Evolutionary conservation across 2,329 filamentous ascomycete species (phyloP).

Genomic region (Nannizzia gypsea): DNA sequence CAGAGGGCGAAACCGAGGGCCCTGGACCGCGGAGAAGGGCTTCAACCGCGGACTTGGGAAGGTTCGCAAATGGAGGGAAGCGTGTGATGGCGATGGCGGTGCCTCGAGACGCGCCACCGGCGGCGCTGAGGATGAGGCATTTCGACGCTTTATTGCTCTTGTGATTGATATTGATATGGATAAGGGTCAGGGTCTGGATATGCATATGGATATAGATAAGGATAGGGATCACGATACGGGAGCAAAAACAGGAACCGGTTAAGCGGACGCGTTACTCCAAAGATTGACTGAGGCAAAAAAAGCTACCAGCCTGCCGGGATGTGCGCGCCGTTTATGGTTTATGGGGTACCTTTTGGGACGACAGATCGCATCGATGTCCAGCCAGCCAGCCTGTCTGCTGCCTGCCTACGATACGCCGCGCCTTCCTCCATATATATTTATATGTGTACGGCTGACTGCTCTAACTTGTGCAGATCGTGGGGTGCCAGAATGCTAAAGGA

Average conservation of each 20-base stretch:
- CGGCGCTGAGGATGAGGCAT: slow-evolving; percentile 25
- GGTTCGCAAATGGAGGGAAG: slow-evolving; percentile 28
- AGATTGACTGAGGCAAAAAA: neutral
- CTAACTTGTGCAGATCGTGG: neutral
- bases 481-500: neutral
- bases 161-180: slow-evolving; percentile 16
- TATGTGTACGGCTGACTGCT: neutral
- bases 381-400: too few relatives aligned
- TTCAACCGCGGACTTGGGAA: slow-evolving; percentile 32
- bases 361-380: neutral
- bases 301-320: neutral
- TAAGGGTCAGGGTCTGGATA: too few relatives aligned
- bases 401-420: too few relatives aligned
- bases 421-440: too few relatives aligned
- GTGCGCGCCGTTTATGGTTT: neutral
- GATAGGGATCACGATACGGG: too few relatives aligned
- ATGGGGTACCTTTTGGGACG: neutral
- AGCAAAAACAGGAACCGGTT: neutral
- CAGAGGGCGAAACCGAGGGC: slow-evolving; percentile 20
- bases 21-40: slow-evolving; percentile 33
- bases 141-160: slow-evolving; percentile 28
- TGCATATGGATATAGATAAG: too few relatives aligned
- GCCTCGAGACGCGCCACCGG: slow-evolving; percentile 14
- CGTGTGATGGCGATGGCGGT: slow-evolving; percentile 25
- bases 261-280: neutral